These are phyloP conservation scores for Tetrahymena thermophila DNA, from an alignment of 73 alveolate species.

Conservation along the genomic window DNA sequence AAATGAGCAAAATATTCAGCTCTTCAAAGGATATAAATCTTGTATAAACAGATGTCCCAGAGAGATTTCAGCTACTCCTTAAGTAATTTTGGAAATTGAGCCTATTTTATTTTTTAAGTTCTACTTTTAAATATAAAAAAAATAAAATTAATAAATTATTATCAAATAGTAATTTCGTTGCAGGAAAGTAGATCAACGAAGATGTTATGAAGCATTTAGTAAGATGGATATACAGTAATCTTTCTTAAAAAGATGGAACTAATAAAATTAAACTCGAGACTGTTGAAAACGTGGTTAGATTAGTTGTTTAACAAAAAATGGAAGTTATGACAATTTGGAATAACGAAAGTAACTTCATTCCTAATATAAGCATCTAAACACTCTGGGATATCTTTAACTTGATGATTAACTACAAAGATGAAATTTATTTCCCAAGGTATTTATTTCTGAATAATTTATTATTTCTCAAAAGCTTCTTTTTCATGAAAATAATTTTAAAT, in stretches of 20 bases:
- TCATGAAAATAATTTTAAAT: too few species aligned
- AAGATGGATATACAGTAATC: neutral
- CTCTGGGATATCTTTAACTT: neutral
- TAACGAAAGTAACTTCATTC: neutral
- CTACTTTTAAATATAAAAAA: neutral
- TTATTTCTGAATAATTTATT: too few species aligned
- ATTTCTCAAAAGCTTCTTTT: too few species aligned
- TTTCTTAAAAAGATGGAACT: neutral
- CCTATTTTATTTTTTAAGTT: neutral
- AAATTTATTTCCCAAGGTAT: neutral
- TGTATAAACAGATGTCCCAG: neutral
- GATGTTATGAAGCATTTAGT: neutral
- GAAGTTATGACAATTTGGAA: neutral
- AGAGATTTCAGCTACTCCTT: neutral
- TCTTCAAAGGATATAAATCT: neutral
- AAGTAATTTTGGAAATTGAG: neutral
- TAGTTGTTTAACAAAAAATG: neutral
- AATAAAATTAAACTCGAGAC: neutral
- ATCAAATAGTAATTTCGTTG: neutral
- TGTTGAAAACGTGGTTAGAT: neutral
- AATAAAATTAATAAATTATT: neutral
- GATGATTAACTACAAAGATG: neutral
- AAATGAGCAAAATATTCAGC: neutral
- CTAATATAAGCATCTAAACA: neutral
- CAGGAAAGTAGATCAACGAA: neutral